Evolutionary conservation across 2,329 filamentous ascomycete species (phyloP), one percentile per base, ranked within the genome.

Genomic region (Cyclaneusma minus): DNA sequence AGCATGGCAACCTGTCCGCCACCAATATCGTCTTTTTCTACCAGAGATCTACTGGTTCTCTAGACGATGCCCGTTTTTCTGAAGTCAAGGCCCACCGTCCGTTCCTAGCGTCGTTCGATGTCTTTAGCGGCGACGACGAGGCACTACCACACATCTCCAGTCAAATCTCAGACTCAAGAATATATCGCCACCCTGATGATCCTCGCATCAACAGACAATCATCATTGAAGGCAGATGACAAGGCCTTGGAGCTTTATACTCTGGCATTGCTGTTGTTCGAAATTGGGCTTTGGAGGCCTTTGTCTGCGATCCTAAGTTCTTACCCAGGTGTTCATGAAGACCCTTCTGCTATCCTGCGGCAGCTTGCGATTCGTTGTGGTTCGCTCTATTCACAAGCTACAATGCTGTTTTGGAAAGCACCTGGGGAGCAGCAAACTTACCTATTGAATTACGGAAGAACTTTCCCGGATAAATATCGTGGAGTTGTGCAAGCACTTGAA

Each of bases 311-410:
- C 19, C 42, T 45, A 28, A 9, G 32, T 29, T n/a, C 30, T 37
- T 14, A 25, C 36, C 9, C 28, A 29, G 34, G 29, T 8, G 21
- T 45, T 6, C 40, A 43, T 3, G 35, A 40, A 12, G 43, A 42
- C 13, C 33, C 42, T 11, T 28, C 37, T 4, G 30, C 20, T 9
- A 31, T 41, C 5, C 35, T 45, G 18, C 41, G 44, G 28, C 35
- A 40, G 20, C 40, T 48, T 16, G 42, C 43, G 19, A 69, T 8
- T 60, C 61, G 41, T 43, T 84, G 79, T 37, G 78, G 79, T 9
- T 77, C 69, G 6, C 58, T 78, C 0, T 87, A 83, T 48, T 75
- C 72, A 63, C 76, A 73, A 42, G 78, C 76, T 1, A 77, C 82
- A 2, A 66, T 78, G 42, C 62, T 68, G 3, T 84, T 78, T 39